Evolutionary conservation across 306 rosid species (phyloP).

Genomic region (Cucurbita pepo): DNA sequence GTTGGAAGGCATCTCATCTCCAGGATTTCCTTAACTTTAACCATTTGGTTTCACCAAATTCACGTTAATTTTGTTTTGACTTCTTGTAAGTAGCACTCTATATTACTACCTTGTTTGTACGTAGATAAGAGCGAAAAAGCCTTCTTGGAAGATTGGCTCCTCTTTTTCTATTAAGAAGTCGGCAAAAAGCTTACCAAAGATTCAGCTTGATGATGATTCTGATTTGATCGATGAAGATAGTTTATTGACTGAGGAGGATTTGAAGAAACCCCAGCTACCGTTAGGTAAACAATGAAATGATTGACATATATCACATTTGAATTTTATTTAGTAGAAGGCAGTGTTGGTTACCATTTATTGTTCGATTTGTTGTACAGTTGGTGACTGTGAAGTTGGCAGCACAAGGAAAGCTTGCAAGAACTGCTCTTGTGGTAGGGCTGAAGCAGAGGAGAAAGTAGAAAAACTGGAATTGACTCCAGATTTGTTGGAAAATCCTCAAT

Average conservation of each 20-base stretch:
- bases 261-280: constrained; percentile 36
- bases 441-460: constrained; percentile 67
- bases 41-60: background rate
- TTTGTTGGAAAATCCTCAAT: constrained; percentile 63
- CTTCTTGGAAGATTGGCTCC: constrained; percentile 9
- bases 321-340: background rate
- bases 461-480: constrained; percentile 62
- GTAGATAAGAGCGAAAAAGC: constrained; percentile 7
- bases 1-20: background rate
- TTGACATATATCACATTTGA: background rate
- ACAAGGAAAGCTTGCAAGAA: constrained; percentile 93
- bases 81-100: background rate
- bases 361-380: constrained; percentile 22
- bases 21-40: background rate
- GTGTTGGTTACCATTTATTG: background rate
- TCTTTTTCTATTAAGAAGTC: constrained; percentile 6
- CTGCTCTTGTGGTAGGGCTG: constrained; percentile 88
- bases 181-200: constrained; percentile 33
- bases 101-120: background rate
- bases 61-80: background rate
- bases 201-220: constrained; percentile 58
- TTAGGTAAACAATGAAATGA: constrained; percentile 20
- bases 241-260: constrained; percentile 75
- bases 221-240: constrained; percentile 81
- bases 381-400: constrained; percentile 75